Conservation (phyloP, 179 eudicot species). For the Sideroxylon spinosum region DNA sequence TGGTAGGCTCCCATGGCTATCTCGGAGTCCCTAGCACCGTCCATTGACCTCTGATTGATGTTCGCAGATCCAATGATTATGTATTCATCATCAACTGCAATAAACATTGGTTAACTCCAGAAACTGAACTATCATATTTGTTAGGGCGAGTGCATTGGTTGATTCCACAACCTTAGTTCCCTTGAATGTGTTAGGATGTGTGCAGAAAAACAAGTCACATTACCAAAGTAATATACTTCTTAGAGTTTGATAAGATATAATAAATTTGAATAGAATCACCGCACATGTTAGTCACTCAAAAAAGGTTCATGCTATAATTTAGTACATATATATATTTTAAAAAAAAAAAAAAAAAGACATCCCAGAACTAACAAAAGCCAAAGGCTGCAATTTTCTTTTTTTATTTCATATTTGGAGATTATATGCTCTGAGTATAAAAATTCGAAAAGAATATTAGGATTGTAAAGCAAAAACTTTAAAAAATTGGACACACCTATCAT, state of each 20-base stretch:
- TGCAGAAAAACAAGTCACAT: not conserved
- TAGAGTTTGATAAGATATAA: not conserved
- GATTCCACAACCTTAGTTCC: not conserved
- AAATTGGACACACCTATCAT: conserved; percentile 58
- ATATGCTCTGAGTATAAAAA: not conserved
- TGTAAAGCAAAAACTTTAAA: not conserved
- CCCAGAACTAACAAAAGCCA: not conserved
- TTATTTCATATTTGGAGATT: not conserved
- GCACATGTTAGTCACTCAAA: not conserved
- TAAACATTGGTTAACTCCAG: conserved; percentile 1
- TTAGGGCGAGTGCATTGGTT: not conserved
- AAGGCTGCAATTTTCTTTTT: too few relatives aligned
- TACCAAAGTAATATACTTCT: not conserved
- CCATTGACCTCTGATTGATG: conserved; percentile 87
- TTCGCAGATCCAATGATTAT: conserved; percentile 83
- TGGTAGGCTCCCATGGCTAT: conserved; percentile 89
- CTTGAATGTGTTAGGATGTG: not conserved
- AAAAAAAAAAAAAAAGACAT: not conserved
- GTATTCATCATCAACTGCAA: conserved; percentile 77
- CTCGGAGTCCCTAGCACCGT: conserved; percentile 78
- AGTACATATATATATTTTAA: not conserved
- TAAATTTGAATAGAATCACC: not conserved
- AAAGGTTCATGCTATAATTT: conserved; percentile 2
- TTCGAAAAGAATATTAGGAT: not conserved
- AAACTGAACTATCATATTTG: not conserved